Percentiles rank a stretch among this genome's conserved stretches.
phyloP scores from a whole-genome alignment of 2,329 filamentous ascomycete species.

The Apiospora koreana region DNA sequence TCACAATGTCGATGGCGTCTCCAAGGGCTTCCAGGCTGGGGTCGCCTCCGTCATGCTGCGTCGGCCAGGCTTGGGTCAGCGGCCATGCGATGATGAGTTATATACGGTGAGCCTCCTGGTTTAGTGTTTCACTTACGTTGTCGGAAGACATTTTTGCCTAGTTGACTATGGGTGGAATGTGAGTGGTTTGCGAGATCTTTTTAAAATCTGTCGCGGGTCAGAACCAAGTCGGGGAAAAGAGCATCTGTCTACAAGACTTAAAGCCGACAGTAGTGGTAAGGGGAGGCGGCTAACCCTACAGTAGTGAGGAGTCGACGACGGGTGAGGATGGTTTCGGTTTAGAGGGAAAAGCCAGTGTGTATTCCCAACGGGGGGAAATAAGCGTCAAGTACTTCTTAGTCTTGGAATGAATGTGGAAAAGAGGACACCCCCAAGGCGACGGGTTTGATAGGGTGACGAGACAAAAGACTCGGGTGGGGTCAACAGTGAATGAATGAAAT shows the following conservation, averaged over 20 bases:
- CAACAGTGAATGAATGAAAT: conserved; percentile 1
- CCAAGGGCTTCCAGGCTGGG: conserved; percentile 63
- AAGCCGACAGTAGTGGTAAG: neutral
- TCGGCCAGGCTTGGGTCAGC: conserved; percentile 13
- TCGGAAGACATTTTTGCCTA: conserved; percentile 12
- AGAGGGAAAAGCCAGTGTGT: conserved; percentile 10
- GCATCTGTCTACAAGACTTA: neutral
- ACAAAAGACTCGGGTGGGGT: conserved; percentile 12
- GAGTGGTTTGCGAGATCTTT: neutral
- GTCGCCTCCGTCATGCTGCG: conserved; percentile 49
- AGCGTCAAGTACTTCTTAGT: conserved; percentile 11
- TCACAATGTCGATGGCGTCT: conserved; percentile 74
- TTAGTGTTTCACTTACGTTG: conserved; percentile 8
- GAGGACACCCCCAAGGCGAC: conserved; percentile 7
- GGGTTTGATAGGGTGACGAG: conserved; percentile 7
- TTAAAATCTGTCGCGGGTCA: neutral
- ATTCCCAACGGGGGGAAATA: conserved; percentile 9
- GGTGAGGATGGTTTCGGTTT: conserved; percentile 12
- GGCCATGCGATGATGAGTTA: neutral
- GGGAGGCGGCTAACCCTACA: conserved; percentile 4
- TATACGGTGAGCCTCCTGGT: neutral
- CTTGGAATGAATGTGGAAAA: conserved; percentile 11
- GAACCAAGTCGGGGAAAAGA: neutral
- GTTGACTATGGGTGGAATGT: neutral
- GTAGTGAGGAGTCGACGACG: conserved; percentile 10